A percentile compares a stretch with the other conserved stretches of the same genome.
phyloP scores from a whole-genome alignment of 2,329 filamentous ascomycete genomes.

The Stachybotrys chlorohalonatus region DNA sequence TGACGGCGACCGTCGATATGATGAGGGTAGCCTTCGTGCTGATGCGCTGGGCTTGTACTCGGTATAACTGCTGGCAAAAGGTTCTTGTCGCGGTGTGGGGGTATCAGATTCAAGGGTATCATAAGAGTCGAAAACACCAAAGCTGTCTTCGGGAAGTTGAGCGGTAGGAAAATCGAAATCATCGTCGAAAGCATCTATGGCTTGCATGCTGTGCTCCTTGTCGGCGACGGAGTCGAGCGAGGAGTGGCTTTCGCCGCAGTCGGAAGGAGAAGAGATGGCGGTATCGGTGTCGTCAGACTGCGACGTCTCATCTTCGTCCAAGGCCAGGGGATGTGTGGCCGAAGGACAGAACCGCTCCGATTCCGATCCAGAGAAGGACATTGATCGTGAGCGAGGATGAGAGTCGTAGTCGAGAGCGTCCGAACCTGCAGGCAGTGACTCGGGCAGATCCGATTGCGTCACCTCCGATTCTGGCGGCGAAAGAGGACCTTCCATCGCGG shows the following conservation, averaged over 20 bases:
- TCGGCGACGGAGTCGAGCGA: constrained; percentile 21
- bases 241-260: constrained; percentile 30
- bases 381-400: constrained; percentile 35
- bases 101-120: constrained; percentile 33
- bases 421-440: constrained; percentile 24
- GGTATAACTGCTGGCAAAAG: constrained; percentile 23
- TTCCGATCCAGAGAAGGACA: constrained; percentile 45
- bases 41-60: constrained; percentile 21
- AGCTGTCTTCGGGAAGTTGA: constrained; percentile 29
- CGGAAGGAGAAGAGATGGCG: constrained; percentile 34
- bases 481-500: constrained; percentile 14
- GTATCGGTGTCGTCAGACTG: constrained; percentile 36
- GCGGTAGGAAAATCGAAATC: constrained; percentile 27
- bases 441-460: constrained; percentile 34
- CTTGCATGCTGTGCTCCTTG: constrained; percentile 18
- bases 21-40: constrained; percentile 22
- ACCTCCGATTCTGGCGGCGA: constrained; percentile 41
- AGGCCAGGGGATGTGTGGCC: constrained; percentile 17
- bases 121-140: constrained; percentile 22
- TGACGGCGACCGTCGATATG: constrained; percentile 21
- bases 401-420: constrained; percentile 22
- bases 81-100: constrained; percentile 32
- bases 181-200: constrained; percentile 21
- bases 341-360: constrained; percentile 27
- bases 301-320: constrained; percentile 33